Evolutionary conservation across 257 asterid species (phyloP).

Genomic region (Apocynum venetum): DNA sequence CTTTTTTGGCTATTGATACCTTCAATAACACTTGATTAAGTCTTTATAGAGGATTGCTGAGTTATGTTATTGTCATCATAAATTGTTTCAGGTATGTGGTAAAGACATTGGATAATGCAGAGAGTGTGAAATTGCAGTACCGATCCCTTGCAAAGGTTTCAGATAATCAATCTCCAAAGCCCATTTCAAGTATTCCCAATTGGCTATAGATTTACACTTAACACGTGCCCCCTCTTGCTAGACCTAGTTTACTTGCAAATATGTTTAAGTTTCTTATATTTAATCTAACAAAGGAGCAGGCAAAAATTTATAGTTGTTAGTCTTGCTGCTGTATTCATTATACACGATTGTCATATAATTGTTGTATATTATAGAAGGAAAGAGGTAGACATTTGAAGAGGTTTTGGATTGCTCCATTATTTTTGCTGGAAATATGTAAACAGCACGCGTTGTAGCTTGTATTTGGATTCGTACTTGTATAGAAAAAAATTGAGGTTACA

Average conservation of each 20-base stretch:
- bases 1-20: neutral
- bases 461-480: conserved; percentile 5
- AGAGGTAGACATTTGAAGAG: neutral
- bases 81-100: conserved; percentile 76
- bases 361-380: conserved; percentile 7
- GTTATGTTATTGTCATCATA: neutral
- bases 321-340: conserved; percentile 5
- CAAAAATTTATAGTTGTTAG: neutral
- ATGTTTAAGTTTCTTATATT: conserved; percentile 1
- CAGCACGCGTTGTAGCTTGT: neutral
- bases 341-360: neutral
- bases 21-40: neutral
- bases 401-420: conserved; percentile 1
- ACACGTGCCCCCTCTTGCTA: neutral
- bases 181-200: conserved; percentile 48
- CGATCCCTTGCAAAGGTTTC: conserved; percentile 78
- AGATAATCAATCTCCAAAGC: conserved; percentile 45
- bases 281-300: conserved; percentile 12
- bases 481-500: neutral
- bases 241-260: conserved; percentile 4
- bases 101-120: conserved; percentile 96
- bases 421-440: conserved; percentile 5
- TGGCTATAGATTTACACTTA: conserved; percentile 44
- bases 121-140: conserved; percentile 93
- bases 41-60: neutral